These are phyloP conservation scores for Mortierella sp. DNA, from an alignment of 371 early-diverging fungal genomes.

Conservation along the genomic window DNA sequence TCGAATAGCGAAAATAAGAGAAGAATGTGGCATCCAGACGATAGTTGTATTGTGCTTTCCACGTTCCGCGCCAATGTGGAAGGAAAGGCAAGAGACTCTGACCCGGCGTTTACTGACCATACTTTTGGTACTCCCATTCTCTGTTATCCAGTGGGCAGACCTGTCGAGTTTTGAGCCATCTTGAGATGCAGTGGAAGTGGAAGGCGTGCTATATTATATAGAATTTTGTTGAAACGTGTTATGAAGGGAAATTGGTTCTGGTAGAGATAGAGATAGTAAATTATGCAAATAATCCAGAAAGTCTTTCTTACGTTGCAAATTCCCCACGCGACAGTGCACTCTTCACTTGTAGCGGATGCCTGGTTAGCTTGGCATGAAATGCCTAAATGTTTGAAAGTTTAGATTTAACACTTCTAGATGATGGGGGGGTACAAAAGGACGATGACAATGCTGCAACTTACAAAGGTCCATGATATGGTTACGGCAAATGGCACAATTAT, in stretches of 20 bases:
- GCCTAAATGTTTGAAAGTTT: slow-evolving; percentile 62
- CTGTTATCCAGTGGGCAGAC: slow-evolving; percentile 99
- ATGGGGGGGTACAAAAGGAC: not conserved
- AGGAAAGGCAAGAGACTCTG: not conserved
- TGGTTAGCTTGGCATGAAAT: slow-evolving; percentile 98
- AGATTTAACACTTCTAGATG: not conserved
- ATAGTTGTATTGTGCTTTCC: not conserved
- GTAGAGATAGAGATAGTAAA: not conserved
- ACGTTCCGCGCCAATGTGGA: not conserved
- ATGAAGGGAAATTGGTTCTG: not conserved
- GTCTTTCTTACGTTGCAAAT: slow-evolving; percentile 89
- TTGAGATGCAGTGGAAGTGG: slow-evolving; percentile 99
- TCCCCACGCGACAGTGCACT: slow-evolving; percentile 99
- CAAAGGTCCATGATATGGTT: slow-evolving; percentile 99
- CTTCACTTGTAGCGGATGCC: slow-evolving; percentile 91
- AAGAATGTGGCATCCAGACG: not conserved
- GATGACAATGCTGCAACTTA: slow-evolving; percentile 60
- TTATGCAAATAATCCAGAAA: not conserved
- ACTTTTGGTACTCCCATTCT: slow-evolving; percentile 99
- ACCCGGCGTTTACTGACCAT: slow-evolving; percentile 60
- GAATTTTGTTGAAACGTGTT: not conserved
- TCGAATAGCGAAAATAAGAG: not conserved
- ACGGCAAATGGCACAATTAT: slow-evolving; percentile 99
- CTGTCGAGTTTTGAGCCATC: slow-evolving; percentile 99
- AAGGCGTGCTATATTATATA: slow-evolving; percentile 89